phyloP scores from a whole-genome alignment of 306 rosid species.

The Hippophae gyantsensis region DNA sequence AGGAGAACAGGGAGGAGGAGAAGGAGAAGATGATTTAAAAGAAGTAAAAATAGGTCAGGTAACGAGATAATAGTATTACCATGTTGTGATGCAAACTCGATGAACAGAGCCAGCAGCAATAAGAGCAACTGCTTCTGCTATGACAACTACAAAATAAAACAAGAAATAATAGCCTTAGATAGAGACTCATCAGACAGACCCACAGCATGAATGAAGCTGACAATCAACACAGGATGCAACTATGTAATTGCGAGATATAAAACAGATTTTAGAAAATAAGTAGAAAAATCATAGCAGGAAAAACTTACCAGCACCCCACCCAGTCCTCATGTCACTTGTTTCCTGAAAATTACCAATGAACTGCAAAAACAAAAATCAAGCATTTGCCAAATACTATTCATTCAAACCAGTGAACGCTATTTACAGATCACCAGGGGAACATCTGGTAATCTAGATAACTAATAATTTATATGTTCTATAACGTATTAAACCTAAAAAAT shows the following conservation, averaged over 20 bases:
- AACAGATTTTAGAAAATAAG: too few relatives aligned
- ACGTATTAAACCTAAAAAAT: too few relatives aligned
- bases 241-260: too few relatives aligned
- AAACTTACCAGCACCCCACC: conserved; percentile 97
- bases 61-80: conserved; percentile 31
- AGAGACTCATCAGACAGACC: too few relatives aligned
- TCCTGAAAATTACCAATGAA: conserved; percentile 93
- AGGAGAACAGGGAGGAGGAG: too few relatives aligned
- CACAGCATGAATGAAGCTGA: too few relatives aligned
- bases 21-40: background rate
- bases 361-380: conserved; percentile 43
- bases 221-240: too few relatives aligned
- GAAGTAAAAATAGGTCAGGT: background rate
- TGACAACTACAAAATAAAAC: conserved; percentile 39
- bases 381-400: conserved; percentile 6
- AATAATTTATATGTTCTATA: too few relatives aligned
- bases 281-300: background rate
- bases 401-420: background rate
- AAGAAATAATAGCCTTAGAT: background rate
- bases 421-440: background rate
- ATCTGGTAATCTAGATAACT: background rate
- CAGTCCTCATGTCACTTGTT: conserved; percentile 54
- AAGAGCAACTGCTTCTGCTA: conserved; percentile 72
- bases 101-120: conserved; percentile 90
- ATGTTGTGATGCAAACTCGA: conserved; percentile 82